phyloP scores from a whole-genome alignment of 805 yeast species.

The Kuraishia piskuri region DNA sequence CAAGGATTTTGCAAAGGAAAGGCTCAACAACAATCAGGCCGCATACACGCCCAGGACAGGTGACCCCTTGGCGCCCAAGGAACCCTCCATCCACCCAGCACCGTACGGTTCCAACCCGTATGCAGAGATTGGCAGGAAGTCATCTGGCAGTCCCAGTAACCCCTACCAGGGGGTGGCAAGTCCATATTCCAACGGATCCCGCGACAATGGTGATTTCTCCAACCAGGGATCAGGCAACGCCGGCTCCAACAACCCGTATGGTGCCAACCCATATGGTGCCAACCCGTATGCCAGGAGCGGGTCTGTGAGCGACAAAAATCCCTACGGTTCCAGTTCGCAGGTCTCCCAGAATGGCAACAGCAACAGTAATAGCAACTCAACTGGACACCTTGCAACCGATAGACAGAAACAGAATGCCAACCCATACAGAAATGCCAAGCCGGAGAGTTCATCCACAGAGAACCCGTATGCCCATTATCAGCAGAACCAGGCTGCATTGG shows the following conservation, averaged over 20 bases:
- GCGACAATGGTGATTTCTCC: not conserved
- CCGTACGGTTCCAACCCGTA: not conserved
- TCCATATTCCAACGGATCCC: not conserved
- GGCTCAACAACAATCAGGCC: not conserved
- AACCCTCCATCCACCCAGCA: not conserved
- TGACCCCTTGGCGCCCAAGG: not conserved
- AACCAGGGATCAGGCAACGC: too few relatives aligned
- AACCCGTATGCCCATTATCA: slow-evolving; percentile 8
- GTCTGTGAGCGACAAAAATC: not conserved
- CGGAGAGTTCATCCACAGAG: not conserved
- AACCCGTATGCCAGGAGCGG: not conserved
- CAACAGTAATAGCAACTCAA: not conserved
- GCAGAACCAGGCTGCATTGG: slow-evolving; percentile 14
- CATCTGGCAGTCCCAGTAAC: not conserved
- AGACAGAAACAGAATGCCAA: not conserved
- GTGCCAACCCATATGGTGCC: not conserved
- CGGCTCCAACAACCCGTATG: not conserved
- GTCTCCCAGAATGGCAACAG: not conserved
- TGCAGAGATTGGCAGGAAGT: not conserved
- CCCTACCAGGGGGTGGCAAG: not conserved
- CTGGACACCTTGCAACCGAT: not conserved
- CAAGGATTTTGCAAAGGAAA: slow-evolving; percentile 34
- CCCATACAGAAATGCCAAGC: not conserved
- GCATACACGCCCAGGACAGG: not conserved
- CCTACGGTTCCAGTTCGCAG: not conserved